Percentiles rank a stretch among this genome's conserved stretches.
Conservation (phyloP, 768 basidiomycete species). For the Leccinum sublutescens region DNA sequence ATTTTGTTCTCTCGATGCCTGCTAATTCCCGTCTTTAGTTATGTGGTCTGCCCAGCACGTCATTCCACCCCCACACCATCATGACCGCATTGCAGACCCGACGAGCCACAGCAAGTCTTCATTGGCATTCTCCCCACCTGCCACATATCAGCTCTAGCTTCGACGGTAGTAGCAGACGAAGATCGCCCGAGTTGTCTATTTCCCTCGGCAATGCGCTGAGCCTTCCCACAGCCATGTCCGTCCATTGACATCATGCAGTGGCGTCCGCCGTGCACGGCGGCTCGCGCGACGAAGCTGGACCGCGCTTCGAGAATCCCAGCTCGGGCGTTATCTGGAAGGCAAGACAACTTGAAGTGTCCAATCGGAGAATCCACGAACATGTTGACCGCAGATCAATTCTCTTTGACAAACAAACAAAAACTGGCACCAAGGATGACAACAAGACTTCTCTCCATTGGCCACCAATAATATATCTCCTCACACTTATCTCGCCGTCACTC, state of each 20-base stretch:
- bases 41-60: too few relatives aligned
- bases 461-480: background rate
- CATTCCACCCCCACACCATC: too few relatives aligned
- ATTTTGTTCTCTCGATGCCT: too few relatives aligned
- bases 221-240: background rate
- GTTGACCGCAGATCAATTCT: background rate
- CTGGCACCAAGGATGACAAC: background rate
- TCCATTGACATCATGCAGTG: constrained; percentile 5
- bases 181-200: constrained; percentile 53
- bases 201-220: constrained; percentile 22
- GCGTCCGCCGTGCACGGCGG: constrained; percentile 16
- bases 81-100: too few relatives aligned
- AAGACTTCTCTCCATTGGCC: background rate
- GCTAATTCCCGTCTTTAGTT: too few relatives aligned
- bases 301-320: constrained; percentile 5
- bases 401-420: background rate
- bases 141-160: constrained; percentile 2
- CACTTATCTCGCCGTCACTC: background rate
- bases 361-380: background rate
- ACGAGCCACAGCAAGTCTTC: too few relatives aligned
- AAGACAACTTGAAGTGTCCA: background rate
- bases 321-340: background rate
- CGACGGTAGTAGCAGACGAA: constrained; percentile 41
- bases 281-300: background rate
- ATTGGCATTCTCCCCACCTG: too few relatives aligned